Conservation (phyloP, 2,329 filamentous ascomycete species). For the Fusarium sp. region DNA sequence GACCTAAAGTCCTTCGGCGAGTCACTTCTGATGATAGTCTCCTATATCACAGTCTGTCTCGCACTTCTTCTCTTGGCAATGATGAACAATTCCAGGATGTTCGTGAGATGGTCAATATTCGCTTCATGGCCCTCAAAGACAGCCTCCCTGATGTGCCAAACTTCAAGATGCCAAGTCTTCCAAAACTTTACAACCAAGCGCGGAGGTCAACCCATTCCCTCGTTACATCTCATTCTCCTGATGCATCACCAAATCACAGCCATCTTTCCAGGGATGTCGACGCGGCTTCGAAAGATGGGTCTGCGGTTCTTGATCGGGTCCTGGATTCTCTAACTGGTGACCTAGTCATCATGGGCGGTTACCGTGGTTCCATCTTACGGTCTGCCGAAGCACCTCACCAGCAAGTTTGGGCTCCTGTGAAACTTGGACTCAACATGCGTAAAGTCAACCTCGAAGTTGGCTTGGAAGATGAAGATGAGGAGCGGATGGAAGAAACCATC, state of each 20-base stretch:
- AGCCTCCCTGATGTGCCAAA: constrained; percentile 82
- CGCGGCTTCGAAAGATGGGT: constrained; percentile 31
- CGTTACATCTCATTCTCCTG: constrained; percentile 44
- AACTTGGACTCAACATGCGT: constrained; percentile 88
- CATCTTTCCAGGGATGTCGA: constrained; percentile 34
- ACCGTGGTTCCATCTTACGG: constrained; percentile 87
- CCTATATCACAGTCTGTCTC: constrained; percentile 77
- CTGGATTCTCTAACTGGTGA: constrained; percentile 81
- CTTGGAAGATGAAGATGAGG: constrained; percentile 81
- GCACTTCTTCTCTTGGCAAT: constrained; percentile 84
- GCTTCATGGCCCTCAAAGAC: constrained; percentile 89
- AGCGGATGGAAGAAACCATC: constrained; percentile 82
- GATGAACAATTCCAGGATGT: constrained; percentile 83
- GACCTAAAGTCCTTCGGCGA: constrained; percentile 45
- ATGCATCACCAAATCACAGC: constrained; percentile 40
- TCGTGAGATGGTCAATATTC: constrained; percentile 84
- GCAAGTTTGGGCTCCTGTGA: constrained; percentile 94
- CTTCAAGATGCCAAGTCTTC: constrained; percentile 73
- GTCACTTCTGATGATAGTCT: constrained; percentile 74
- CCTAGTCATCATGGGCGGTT: constrained; percentile 87
- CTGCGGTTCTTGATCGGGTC: constrained; percentile 59
- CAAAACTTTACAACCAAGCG: constrained; percentile 56
- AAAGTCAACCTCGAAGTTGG: constrained; percentile 93
- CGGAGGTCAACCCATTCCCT: constrained; percentile 48
- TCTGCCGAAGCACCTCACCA: constrained; percentile 83